Evolutionary conservation across 441 rosid genomes (phyloP).

Genomic region (Capsella rubella): DNA sequence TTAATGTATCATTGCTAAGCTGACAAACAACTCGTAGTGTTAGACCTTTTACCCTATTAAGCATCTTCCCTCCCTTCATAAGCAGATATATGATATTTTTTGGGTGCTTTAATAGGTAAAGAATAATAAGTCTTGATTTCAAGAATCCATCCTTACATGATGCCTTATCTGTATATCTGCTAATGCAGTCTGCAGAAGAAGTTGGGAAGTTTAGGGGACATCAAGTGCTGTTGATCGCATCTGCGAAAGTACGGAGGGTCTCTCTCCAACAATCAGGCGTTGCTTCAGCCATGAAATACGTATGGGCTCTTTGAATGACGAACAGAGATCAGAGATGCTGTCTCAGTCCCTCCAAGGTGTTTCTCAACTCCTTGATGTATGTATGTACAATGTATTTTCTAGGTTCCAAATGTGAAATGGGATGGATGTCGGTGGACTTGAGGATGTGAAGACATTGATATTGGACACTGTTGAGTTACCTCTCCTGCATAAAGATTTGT

Average conservation of each 20-base stretch:
- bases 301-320: constrained; percentile 84
- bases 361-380: constrained; percentile 72
- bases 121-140: neutral
- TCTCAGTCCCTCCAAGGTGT: constrained; percentile 73
- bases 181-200: constrained; percentile 43
- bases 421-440: constrained; percentile 99
- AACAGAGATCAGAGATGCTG: constrained; percentile 83
- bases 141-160: constrained; percentile 5
- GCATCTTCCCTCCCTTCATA: neutral
- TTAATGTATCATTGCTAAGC: neutral
- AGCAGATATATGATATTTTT: neutral
- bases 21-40: neutral
- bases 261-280: constrained; percentile 85
- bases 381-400: constrained; percentile 43
- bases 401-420: constrained; percentile 99
- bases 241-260: constrained; percentile 86
- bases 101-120: neutral
- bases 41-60: constrained; percentile 1
- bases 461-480: constrained; percentile 98
- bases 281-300: constrained; percentile 98
- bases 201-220: constrained; percentile 48
- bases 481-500: constrained; percentile 91
- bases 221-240: constrained; percentile 82
- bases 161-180: constrained; percentile 16
- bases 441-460: constrained; percentile 91